Evolutionary conservation across 306 rosid genomes (phyloP), one percentile per base, ranked within the genome.

Genomic region (Trifolium pratense): DNA sequence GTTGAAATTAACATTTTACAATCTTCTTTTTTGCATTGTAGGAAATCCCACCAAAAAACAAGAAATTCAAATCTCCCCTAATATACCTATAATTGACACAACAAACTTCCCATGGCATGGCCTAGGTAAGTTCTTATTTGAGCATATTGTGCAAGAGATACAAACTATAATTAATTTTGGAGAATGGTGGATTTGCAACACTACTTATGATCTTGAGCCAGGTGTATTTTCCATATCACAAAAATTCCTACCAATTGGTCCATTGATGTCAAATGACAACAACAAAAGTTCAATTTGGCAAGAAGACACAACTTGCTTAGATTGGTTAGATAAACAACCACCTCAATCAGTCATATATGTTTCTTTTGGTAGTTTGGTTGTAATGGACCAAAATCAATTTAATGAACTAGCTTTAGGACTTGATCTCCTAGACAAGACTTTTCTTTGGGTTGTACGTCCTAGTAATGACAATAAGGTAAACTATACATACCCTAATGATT

Each of bases 121-220:
- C 9, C 0, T 9, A 1, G 46, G 52, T 2, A 68, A 78, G 70
- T 14, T 15, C 1, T 43, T 26, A 25, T 68, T 52, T 12, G 31
- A 49, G 0, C 16, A 42, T 31, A 8, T 51, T 9, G 16, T 5
- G 10, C 68, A 46, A 36, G 75, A 61, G 73, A 68, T 68, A 29
- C 32, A 82, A 68, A 48, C 66, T 32, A 0, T 10, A 6, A n/a
- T n/a, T n/a, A 21, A 73, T 23, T 12, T 73, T 7, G 79, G 42
- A 68, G 73, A 78, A 7, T 82, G 82, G 82, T 82, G 82, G 85
- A 79, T 82, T 68, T 82, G 80, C 68, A 78, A 82, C 74, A 68
- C 79, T 9, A 18, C 56, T 10, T 8, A 15, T 53, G 79, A 78
- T 40, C 82, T 82, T 18, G 85, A 82, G 64, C 77, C 79, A 0